phyloP scores from a whole-genome alignment of 2,329 filamentous ascomycete genomes.

The Didymella keratinophila region DNA sequence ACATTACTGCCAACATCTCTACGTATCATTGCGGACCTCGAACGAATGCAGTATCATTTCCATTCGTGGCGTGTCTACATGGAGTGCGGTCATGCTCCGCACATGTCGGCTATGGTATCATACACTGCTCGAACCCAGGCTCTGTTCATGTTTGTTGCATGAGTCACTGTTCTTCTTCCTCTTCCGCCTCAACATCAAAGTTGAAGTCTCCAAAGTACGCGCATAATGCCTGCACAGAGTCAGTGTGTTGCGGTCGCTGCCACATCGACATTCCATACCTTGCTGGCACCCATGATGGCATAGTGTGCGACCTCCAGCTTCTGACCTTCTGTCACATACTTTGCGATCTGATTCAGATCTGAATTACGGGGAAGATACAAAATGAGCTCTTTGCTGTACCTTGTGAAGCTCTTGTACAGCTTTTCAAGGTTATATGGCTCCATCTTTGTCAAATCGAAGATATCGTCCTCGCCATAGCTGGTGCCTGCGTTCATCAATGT shows the following conservation, averaged over 20 bases:
- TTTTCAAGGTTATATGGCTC: constrained; percentile 75
- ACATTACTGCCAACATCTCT: background rate
- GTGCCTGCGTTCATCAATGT: constrained; percentile 58
- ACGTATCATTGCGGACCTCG: too few relatives aligned
- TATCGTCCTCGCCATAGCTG: constrained; percentile 67
- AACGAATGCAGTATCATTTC: too few relatives aligned
- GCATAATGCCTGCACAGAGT: constrained; percentile 59
- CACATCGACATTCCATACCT: constrained; percentile 59
- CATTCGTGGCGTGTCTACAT: background rate
- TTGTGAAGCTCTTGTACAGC: constrained; percentile 52
- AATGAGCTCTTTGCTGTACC: constrained; percentile 63
- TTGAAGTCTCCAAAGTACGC: constrained; percentile 65
- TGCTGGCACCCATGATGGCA: constrained; percentile 88
- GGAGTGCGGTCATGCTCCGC: background rate
- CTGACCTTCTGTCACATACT: constrained; percentile 42
- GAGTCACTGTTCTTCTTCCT: constrained; percentile 4
- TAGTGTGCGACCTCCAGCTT: constrained; percentile 70
- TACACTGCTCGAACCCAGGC: background rate
- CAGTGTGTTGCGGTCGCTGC: constrained; percentile 1
- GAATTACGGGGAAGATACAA: constrained; percentile 78
- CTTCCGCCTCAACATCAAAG: constrained; percentile 37
- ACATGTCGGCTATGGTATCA: background rate
- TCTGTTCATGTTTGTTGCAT: too few relatives aligned
- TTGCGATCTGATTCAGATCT: constrained; percentile 50
- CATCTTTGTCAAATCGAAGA: constrained; percentile 89